These are phyloP conservation scores for Plasmodium cynomolgi DNA, from an alignment of 169 alveolate genomes.

Conservation along the genomic window DNA sequence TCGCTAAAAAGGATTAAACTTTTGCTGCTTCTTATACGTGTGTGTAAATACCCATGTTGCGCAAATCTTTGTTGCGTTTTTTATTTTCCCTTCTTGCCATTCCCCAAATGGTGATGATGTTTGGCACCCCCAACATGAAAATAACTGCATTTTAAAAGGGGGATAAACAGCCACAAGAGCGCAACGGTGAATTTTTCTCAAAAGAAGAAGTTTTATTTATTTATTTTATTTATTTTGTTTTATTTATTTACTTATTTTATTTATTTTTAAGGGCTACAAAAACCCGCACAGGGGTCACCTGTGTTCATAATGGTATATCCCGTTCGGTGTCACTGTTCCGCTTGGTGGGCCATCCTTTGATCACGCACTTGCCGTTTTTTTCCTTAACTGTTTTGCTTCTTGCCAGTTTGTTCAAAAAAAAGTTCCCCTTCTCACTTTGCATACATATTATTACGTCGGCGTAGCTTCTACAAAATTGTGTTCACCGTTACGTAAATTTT, in stretches of 20 bases:
- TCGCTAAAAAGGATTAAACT: not conserved
- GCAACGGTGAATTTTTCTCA: not conserved
- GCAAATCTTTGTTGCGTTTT: not conserved
- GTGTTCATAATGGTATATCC: not conserved
- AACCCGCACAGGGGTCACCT: not conserved
- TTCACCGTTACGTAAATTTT: not conserved
- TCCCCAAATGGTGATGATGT: not conserved
- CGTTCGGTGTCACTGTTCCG: not conserved
- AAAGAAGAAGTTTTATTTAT: not conserved
- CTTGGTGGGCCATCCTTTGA: not conserved
- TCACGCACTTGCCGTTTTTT: not conserved
- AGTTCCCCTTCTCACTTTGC: not conserved
- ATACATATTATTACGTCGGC: not conserved
- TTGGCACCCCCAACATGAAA: not conserved
- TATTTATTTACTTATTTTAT: not conserved
- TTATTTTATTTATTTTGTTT: not conserved
- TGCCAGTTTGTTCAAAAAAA: not conserved
- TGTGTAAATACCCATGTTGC: constrained; percentile 11
- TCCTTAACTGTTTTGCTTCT: not conserved
- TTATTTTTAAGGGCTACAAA: not conserved
- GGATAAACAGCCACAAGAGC: not conserved
- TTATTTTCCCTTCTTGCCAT: not conserved
- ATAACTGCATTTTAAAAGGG: not conserved
- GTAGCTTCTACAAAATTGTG: not conserved
- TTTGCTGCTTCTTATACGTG: not conserved